A percentile compares a stretch with the other conserved stretches of the same genome.
Conservation (phyloP, 129 eudicot genomes). For the Ambrosia trifida region DNA sequence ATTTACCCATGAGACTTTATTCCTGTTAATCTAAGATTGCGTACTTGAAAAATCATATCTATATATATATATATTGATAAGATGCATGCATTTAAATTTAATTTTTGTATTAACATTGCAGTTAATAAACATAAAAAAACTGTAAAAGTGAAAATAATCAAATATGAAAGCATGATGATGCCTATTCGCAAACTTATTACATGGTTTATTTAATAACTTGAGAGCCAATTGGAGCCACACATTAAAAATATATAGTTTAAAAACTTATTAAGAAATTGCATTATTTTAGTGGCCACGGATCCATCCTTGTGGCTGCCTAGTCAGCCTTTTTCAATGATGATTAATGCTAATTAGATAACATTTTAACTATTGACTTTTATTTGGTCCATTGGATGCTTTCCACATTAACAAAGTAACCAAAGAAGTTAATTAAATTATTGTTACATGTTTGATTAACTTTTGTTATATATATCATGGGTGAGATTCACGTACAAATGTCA, state of each 20-base stretch:
- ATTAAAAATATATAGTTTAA: constrained; percentile 1
- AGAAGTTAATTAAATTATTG: not conserved
- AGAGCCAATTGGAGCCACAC: constrained; percentile 26
- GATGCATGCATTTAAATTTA: not conserved
- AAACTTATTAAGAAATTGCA: not conserved
- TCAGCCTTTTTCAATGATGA: constrained; percentile 27
- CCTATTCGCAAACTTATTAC: not conserved
- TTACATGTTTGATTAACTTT: not conserved
- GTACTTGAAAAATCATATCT: not conserved
- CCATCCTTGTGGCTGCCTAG: constrained; percentile 41
- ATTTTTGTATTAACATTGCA: not conserved
- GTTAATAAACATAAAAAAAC: not conserved
- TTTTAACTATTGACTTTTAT: not conserved
- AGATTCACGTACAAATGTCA: no score
- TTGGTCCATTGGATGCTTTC: not conserved
- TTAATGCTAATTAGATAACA: constrained; percentile 9
- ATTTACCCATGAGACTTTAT: no score
- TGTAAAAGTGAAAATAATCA: not conserved
- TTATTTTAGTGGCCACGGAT: constrained; percentile 29
- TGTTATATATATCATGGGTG: not conserved
- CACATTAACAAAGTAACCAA: not conserved
- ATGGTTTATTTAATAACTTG: not conserved
- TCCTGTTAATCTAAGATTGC: not conserved
- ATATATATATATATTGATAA: no score
- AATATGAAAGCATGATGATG: not conserved